Base-by-base conservation (phyloP, 371 early-diverging fungal species). In the Polyrhizophydium stewartii region DNA sequence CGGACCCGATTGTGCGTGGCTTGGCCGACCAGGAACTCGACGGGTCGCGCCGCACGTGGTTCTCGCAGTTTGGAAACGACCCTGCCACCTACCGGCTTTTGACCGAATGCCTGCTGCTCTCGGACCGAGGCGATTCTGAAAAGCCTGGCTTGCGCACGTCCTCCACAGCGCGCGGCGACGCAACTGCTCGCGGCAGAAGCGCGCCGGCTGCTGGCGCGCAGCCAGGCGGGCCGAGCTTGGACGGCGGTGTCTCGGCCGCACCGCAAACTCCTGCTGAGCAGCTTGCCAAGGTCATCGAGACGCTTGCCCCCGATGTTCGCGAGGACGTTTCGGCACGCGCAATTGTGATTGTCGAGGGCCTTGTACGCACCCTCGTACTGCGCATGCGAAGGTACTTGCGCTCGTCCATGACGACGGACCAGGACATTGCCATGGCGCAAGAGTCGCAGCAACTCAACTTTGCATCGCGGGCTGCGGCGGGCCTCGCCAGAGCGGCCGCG, bases 261-360 rank as follows among this genome's bases (percentile, higher is more conserved):
- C 40, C 40, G 19, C 24, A 50, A 25, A 50, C 24, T 50, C 12
- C 51, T 25, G 32, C 24, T 53, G 53, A 25, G 19, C n/a, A 45
- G 24, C n/a, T 5, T 5, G 10, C 6, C 5, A 19, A 5, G 3
- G n/a, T n/a, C 24, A 19, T 19, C 24, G 35, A 35, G 7, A 13
- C 7, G 7, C 3, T 35, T 35, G 35, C 35, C 35, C n/a, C 10
- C 24, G 53, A 53, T 53, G 25, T 53, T 27, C 30, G 25, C 19
- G 7, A 25, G n/a, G 53, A 53, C 27, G 25, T 53, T 3, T 5
- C 53, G 35, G 5, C 30, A 57, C 55, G 45, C 61, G 22, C 68
- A 55, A 21, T 60, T 70, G 69, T 33, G 58, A 68, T 25, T 66
- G 67, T 62, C 59, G 69, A 66, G 31, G 24, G 35, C 9, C 19